These are phyloP conservation scores for Secale cereale DNA, from an alignment of 176 grass and related monocot genomes.

Conservation along the genomic window DNA sequence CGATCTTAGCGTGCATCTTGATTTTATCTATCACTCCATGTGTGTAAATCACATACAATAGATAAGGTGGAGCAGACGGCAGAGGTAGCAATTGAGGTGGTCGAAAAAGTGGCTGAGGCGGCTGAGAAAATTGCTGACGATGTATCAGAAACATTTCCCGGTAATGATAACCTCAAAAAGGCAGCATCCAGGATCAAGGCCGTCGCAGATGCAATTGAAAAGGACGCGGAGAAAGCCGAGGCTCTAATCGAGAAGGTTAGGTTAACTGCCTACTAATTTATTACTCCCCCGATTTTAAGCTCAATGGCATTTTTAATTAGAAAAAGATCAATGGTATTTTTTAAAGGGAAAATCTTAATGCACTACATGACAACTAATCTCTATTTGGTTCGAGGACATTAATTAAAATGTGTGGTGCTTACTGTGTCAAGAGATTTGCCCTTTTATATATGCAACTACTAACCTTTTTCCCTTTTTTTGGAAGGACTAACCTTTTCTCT, in stretches of 20 bases:
- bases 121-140: constrained; percentile 50
- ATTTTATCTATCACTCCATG: background rate
- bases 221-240: constrained; percentile 51
- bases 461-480: background rate
- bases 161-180: constrained; percentile 34
- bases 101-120: constrained; percentile 48
- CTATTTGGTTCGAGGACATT: background rate
- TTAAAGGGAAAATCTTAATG: background rate
- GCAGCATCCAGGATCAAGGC: constrained; percentile 44
- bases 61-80: constrained; percentile 47
- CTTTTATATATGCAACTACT: background rate
- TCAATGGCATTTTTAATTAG: background rate
- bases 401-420: background rate
- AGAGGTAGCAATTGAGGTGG: constrained; percentile 32
- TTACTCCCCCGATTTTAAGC: background rate
- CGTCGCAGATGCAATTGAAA: constrained; percentile 28
- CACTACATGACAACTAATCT: background rate
- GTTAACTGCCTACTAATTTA: background rate
- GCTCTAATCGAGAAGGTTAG: constrained; percentile 46
- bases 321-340: background rate
- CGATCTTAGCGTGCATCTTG: background rate
- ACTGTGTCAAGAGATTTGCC: background rate
- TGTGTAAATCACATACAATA: background rate
- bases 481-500: background rate
- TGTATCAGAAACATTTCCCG: constrained; percentile 41